Base-by-base conservation (phyloP, 2,329 filamentous ascomycete genomes). In the Ophiobolus disseminans region DNA sequence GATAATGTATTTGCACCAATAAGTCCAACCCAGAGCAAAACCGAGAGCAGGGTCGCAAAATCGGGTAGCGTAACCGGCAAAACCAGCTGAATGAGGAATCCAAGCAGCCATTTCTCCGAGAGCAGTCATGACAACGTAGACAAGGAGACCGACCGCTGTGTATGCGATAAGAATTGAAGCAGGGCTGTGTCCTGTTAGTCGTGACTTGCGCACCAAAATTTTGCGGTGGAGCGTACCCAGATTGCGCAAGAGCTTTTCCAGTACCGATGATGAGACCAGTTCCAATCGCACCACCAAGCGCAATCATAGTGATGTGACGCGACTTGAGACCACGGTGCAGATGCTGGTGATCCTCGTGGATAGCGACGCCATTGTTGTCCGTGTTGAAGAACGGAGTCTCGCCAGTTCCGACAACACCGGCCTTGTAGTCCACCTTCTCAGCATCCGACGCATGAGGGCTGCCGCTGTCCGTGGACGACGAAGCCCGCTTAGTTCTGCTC, bases 91-190 rank as follows among this genome's bases (percentile, higher is more conserved):
- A 63, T 91, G 80, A 40, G 90, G 90, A 25, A 94, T 73, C 88
- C 88, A 94, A 42, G 89, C 83, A 7, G 89, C 88, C 88, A 94
- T 94, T 73, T 93, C 89, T 55, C 89, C 90, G 3, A 94, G 83
- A 47, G 84, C 86, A 48, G 86, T 86, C 88, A 94, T 91, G 60
- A 94, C 89, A 32, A 91, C 76, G 73, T 86, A 94, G 58, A 93
- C 90, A 50, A 94, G 74, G 37, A 87, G 74, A 57, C 88, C 88
- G 57, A 90, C 82, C 53, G 88, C 70, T 28, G 82, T 79, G 74
- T 90, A 91, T 8, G 86, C 86, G 68, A 91, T 87, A 59, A 90
- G 79, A 68, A 90, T 84, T 8, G 86, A 84, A 16, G 77, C 87
- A 40, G 88, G 88, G 25, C 79, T 78, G 36, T 10, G n/a, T 13